A percentile compares a stretch with the other conserved stretches of the same genome.
These are phyloP conservation scores for Fraxinus floribunda DNA, from an alignment of 305 asterid species.

Conservation along the genomic window DNA sequence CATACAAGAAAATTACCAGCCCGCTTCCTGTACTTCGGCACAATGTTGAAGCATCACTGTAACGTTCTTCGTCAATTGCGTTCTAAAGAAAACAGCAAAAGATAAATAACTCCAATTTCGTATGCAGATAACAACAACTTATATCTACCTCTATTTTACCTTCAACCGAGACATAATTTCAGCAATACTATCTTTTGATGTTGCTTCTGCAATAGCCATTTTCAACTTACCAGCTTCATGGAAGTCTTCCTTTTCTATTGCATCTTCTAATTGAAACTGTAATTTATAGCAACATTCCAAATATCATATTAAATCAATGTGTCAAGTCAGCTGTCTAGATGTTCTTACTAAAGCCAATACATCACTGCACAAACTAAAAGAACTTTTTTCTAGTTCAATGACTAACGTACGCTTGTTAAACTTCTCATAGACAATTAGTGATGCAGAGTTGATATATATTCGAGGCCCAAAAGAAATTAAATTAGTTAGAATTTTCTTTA, in stretches of 20 bases:
- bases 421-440: neutral
- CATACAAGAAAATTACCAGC: constrained; percentile 56
- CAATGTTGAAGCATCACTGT: constrained; percentile 89
- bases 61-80: constrained; percentile 82
- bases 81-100: constrained; percentile 36
- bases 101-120: constrained; percentile 13
- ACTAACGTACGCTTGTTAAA: neutral
- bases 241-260: constrained; percentile 86
- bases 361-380: constrained; percentile 6
- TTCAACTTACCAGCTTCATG: constrained; percentile 84
- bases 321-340: neutral
- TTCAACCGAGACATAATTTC: constrained; percentile 75
- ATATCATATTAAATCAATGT: constrained; percentile 13
- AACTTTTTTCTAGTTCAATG: neutral
- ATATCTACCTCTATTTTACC: constrained; percentile 42
- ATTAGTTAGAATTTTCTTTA: neutral
- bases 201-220: constrained; percentile 63
- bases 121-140: constrained; percentile 8
- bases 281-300: constrained; percentile 25
- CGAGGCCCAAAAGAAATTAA: neutral
- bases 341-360: constrained; percentile 17
- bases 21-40: constrained; percentile 88
- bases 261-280: constrained; percentile 94
- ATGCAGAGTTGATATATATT: neutral
- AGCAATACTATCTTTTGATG: constrained; percentile 71